These are phyloP conservation scores for Boechera divaricarpa DNA, from an alignment of 345 rosid genomes.

Conservation along the genomic window DNA sequence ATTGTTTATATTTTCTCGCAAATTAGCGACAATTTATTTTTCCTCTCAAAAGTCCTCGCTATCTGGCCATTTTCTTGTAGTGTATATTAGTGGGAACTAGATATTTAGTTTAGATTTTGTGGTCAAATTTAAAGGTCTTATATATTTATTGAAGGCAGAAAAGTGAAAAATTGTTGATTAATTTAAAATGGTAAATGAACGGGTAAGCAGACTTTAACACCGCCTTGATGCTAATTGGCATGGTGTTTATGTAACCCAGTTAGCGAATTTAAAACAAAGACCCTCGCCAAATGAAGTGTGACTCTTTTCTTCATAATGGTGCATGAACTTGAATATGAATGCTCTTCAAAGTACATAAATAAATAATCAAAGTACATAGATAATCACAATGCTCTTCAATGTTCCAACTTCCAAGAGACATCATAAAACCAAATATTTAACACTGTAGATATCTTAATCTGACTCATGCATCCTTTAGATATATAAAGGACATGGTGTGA, in stretches of 20 bases:
- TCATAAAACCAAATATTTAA: too few relatives aligned
- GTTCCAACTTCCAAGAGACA: neutral
- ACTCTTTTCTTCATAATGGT: neutral
- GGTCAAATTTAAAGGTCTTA: neutral
- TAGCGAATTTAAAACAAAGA: neutral
- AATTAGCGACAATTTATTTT: too few relatives aligned
- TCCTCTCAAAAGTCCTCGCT: too few relatives aligned
- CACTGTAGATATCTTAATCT: too few relatives aligned
- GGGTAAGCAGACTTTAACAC: constrained; percentile 4
- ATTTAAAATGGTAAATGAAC: neutral
- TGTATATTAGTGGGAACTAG: neutral
- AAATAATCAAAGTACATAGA: neutral
- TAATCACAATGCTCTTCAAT: neutral
- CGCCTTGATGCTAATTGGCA: neutral
- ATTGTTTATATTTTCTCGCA: too few relatives aligned
- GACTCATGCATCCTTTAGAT: too few relatives aligned
- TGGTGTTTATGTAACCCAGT: neutral
- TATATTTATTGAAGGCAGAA: neutral
- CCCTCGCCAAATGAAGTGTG: neutral
- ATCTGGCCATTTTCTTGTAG: too few relatives aligned
- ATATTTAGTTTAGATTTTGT: neutral
- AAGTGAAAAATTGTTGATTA: neutral
- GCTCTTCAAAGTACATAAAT: constrained; percentile 16
- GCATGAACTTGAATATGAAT: neutral
- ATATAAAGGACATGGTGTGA: too few relatives aligned